These are phyloP conservation scores for Sphagnum tenellum DNA, from an alignment of 225 moss, liverwort and hornwort species.

Conservation along the genomic window DNA sequence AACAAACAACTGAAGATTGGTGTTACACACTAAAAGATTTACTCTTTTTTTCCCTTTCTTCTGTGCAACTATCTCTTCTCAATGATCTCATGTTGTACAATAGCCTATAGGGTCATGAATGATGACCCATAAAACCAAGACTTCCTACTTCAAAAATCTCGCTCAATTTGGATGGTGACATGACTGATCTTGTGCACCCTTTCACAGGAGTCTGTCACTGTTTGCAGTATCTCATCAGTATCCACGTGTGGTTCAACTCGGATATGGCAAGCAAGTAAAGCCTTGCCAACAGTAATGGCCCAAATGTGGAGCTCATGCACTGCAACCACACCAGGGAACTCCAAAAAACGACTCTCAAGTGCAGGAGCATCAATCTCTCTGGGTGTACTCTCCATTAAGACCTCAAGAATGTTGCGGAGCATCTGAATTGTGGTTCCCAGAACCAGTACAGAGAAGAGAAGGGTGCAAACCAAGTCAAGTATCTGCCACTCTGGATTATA, in stretches of 20 bases:
- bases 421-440: slow-evolving; percentile 36
- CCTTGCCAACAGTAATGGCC: slow-evolving; percentile 48
- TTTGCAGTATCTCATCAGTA: slow-evolving; percentile 19
- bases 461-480: slow-evolving; percentile 15
- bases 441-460: slow-evolving; percentile 31
- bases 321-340: slow-evolving; percentile 20
- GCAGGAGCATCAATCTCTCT: slow-evolving; percentile 33
- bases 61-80: too few species aligned
- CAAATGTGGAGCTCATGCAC: slow-evolving; percentile 54
- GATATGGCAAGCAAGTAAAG: slow-evolving; percentile 44
- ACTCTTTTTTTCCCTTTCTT: too few species aligned
- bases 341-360: slow-evolving; percentile 19
- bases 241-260: slow-evolving; percentile 24
- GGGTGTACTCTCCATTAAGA: slow-evolving; percentile 53
- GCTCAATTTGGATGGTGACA: slow-evolving; percentile 48
- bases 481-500: slow-evolving; percentile 30
- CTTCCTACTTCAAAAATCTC: too few species aligned
- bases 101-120: too few species aligned
- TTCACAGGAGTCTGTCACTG: slow-evolving; percentile 35
- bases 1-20: too few species aligned
- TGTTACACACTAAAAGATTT: too few species aligned
- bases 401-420: slow-evolving; percentile 38
- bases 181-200: slow-evolving; percentile 36
- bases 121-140: too few species aligned
- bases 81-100: too few species aligned